Conservation (phyloP, 352 stramenopile genomes). For the Pythium rhizo-oryzae region DNA sequence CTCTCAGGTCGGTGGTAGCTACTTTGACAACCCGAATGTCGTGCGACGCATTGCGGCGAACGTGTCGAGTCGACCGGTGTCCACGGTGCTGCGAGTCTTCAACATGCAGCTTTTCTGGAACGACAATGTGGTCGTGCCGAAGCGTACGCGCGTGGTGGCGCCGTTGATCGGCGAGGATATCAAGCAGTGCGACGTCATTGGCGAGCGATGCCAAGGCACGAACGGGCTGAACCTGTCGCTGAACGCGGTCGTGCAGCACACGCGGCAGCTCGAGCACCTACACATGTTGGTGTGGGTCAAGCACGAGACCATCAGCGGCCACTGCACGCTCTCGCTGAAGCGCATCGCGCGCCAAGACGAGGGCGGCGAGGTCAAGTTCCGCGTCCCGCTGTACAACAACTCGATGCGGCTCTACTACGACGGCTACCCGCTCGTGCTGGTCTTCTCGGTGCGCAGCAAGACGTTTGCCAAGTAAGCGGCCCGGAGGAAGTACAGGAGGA, state of each 20-base stretch:
- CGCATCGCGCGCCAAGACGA: conserved; percentile 72
- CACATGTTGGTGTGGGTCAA: conserved; percentile 89
- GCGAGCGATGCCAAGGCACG: conserved; percentile 55
- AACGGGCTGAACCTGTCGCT: conserved; percentile 65
- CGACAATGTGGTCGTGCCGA: conserved; percentile 73
- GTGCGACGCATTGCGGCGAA: conserved; percentile 58
- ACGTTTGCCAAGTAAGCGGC: conserved; percentile 71
- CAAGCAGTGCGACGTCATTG: conserved; percentile 82
- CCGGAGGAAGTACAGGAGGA: neutral
- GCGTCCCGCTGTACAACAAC: conserved; percentile 78
- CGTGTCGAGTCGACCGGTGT: conserved; percentile 54
- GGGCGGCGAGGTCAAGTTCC: conserved; percentile 71
- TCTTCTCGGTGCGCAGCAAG: conserved; percentile 82
- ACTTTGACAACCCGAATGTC: conserved; percentile 79
- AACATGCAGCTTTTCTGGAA: conserved; percentile 81
- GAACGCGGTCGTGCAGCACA: conserved; percentile 77
- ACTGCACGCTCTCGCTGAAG: conserved; percentile 83
- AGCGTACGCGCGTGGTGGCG: conserved; percentile 75
- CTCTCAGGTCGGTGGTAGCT: conserved; percentile 50
- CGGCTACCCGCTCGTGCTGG: conserved; percentile 63
- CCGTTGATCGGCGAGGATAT: conserved; percentile 74
- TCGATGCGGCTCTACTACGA: conserved; percentile 81
- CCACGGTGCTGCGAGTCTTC: conserved; percentile 69
- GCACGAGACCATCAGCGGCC: conserved; percentile 74
- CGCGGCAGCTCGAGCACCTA: conserved; percentile 66